A percentile compares a stretch with the other conserved stretches of the same genome.
These are phyloP conservation scores for maize (Zea mays) DNA, from an alignment of 176 grass and related monocot genomes.

Conservation along the genomic window DNA sequence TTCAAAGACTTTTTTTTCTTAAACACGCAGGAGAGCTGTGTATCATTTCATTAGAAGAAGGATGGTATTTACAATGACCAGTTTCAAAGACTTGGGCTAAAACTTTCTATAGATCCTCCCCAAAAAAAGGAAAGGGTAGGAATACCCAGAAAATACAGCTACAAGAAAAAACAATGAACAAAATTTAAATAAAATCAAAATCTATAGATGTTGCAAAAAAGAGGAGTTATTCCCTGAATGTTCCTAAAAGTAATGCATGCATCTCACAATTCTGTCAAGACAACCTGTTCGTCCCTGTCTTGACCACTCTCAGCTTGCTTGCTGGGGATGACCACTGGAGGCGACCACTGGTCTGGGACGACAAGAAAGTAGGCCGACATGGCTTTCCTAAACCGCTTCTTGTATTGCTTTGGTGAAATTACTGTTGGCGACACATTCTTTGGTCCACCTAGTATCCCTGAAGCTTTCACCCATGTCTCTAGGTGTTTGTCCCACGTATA, in stretches of 20 bases:
- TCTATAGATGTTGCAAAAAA: constrained; percentile 28
- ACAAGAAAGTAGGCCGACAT: constrained; percentile 96
- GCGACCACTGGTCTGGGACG: constrained; percentile 88
- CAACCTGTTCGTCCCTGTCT: constrained; percentile 46
- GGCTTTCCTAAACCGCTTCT: constrained; percentile 90
- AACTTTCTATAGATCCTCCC: constrained; percentile 33
- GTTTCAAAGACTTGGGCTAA: constrained; percentile 24
- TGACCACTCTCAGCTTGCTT: constrained; percentile 54
- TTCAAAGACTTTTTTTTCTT: constrained; percentile 11
- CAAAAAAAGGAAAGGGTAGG: not conserved
- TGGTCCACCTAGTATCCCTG: constrained; percentile 89
- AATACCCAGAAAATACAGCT: not conserved
- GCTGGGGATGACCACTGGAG: constrained; percentile 41
- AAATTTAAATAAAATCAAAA: constrained; percentile 21
- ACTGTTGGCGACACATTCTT: constrained; percentile 92
- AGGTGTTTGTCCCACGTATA: constrained; percentile 99
- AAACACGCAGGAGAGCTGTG: no score
- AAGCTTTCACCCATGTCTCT: constrained; percentile 98
- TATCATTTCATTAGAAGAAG: no score
- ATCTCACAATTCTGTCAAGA: constrained; percentile 33
- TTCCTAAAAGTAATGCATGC: constrained; percentile 30
- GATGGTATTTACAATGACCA: no score
- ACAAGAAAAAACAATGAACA: constrained; percentile 33
- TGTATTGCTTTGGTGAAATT: constrained; percentile 98
- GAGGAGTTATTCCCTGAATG: constrained; percentile 3